Percentiles rank a stretch among this genome's conserved stretches.
Conservation (phyloP, 495 filamentous ascomycete species). For the Haplographium delicatum region DNA sequence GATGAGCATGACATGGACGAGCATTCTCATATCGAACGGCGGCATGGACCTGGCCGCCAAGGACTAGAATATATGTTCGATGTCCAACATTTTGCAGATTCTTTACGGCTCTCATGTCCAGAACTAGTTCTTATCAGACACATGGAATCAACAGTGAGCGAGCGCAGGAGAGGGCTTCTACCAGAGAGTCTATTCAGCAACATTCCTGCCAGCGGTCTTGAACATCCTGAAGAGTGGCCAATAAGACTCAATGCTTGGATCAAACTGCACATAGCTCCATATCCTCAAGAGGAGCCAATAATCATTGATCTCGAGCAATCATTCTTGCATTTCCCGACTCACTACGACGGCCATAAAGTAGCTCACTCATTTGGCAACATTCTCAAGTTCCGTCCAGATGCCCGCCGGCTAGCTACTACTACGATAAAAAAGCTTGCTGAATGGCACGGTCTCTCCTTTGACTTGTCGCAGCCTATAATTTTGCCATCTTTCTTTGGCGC, state of each 20-base stretch:
- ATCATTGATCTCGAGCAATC: conserved; percentile 19
- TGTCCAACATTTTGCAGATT: conserved; percentile 16
- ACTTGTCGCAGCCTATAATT: conserved; percentile 4
- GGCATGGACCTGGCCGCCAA: conserved; percentile 7
- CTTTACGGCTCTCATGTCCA: conserved; percentile 15
- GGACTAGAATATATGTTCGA: conserved; percentile 22
- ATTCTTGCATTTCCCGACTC: conserved; percentile 16
- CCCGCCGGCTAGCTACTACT: conserved; percentile 15
- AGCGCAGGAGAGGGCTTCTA: conserved; percentile 2
- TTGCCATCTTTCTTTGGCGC: conserved; percentile 18
- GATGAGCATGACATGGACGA: conserved; percentile 10
- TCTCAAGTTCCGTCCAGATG: conserved; percentile 20
- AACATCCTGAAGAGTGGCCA: conserved; percentile 19
- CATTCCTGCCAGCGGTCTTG: conserved; percentile 5
- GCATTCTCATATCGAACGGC: not conserved
- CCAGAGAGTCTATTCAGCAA: conserved; percentile 14
- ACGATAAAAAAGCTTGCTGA: conserved; percentile 6
- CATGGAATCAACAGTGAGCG: conserved; percentile 2
- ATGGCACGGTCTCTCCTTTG: conserved; percentile 6
- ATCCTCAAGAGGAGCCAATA: conserved; percentile 7
- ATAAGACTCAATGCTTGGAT: conserved; percentile 10
- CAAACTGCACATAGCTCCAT: conserved; percentile 7
- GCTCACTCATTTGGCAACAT: conserved; percentile 21
- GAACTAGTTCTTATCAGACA: conserved; percentile 10
- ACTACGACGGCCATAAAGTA: conserved; percentile 15